A percentile compares a stretch with the other conserved stretches of the same genome.
phyloP scores from a whole-genome alignment of 495 filamentous ascomycete genomes.

The Parathielavia hyrcaniae region DNA sequence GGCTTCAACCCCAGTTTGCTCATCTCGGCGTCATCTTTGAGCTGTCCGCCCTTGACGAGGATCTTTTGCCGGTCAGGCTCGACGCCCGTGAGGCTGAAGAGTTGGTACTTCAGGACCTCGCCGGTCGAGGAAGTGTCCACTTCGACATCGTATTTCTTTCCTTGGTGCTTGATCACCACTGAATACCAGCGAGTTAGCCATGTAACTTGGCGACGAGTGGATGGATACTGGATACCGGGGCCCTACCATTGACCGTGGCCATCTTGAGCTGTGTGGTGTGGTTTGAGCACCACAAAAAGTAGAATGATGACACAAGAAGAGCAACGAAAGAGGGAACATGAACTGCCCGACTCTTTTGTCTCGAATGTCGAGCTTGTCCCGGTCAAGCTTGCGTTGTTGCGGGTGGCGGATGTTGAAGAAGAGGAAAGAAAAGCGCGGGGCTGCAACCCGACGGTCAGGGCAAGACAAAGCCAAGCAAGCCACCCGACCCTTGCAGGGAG shows the following conservation, averaged over 20 bases:
- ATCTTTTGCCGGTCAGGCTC: conserved; percentile 96
- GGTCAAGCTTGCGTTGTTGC: conserved; percentile 10
- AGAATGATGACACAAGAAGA: not conserved
- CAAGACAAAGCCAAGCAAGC: conserved; percentile 1
- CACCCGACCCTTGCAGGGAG: not conserved
- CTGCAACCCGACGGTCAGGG: conserved; percentile 1
- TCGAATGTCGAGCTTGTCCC: not conserved
- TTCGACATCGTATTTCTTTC: conserved; percentile 90
- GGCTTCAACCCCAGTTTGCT: conserved; percentile 77
- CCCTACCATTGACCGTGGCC: conserved; percentile 29
- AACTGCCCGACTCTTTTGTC: not conserved
- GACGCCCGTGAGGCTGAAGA: conserved; percentile 91
- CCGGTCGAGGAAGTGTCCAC: conserved; percentile 77
- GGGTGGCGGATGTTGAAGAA: conserved; percentile 22
- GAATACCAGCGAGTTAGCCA: conserved; percentile 12
- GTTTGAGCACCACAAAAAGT: not conserved
- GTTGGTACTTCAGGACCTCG: conserved; percentile 90
- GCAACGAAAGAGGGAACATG: not conserved
- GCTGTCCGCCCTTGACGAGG: conserved; percentile 82
- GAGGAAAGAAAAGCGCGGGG: conserved; percentile 24
- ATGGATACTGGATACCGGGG: not conserved
- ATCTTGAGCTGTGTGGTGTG: conserved; percentile 16
- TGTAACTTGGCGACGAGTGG: not conserved
- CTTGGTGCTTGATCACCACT: conserved; percentile 93
- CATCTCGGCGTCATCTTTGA: conserved; percentile 91